phyloP scores from a whole-genome alignment of 306 rosid species.

The Quercus variabilis region DNA sequence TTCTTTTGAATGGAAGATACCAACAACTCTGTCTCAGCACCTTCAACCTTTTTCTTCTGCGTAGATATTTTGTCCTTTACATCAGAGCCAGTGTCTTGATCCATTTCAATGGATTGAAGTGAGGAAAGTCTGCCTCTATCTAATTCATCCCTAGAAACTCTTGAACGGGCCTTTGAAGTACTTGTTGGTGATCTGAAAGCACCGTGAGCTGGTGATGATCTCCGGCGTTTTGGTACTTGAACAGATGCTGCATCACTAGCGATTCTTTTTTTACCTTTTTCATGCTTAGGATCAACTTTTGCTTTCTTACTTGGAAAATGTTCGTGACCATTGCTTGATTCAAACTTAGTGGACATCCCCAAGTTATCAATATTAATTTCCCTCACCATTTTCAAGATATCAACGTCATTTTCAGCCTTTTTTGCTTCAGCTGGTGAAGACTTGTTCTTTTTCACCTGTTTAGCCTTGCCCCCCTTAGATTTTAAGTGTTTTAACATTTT shows the following conservation, averaged over 20 bases:
- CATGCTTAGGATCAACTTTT: conserved; percentile 30
- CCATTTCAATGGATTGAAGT: conserved; percentile 18
- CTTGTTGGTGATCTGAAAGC: conserved; percentile 44
- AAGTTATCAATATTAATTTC: conserved; percentile 63
- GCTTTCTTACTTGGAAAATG: conserved; percentile 40
- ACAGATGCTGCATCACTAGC: conserved; percentile 38
- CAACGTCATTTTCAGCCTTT: conserved; percentile 55
- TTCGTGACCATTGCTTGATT: conserved; percentile 76
- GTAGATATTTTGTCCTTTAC: conserved; percentile 30
- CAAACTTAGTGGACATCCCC: conserved; percentile 54
- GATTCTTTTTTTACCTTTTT: conserved; percentile 53
- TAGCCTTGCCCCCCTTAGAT: conserved; percentile 57
- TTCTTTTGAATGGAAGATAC: conserved; percentile 42
- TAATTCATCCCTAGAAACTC: conserved; percentile 39
- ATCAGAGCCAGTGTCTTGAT: conserved; percentile 35
- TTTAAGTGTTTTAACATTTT: conserved; percentile 66
- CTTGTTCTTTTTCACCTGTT: conserved; percentile 58
- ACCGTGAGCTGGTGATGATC: conserved; percentile 47
- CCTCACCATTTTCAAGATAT: conserved; percentile 65
- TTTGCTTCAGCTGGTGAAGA: conserved; percentile 38
- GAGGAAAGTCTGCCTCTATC: conserved; percentile 24
- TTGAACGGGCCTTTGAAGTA: conserved; percentile 37
- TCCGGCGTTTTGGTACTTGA: conserved; percentile 58
- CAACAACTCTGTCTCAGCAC: conserved; percentile 44
- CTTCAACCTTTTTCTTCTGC: conserved; percentile 44